Conservation (phyloP, 148 eudicot genomes). For the Vaccinium vitisidaea region DNA sequence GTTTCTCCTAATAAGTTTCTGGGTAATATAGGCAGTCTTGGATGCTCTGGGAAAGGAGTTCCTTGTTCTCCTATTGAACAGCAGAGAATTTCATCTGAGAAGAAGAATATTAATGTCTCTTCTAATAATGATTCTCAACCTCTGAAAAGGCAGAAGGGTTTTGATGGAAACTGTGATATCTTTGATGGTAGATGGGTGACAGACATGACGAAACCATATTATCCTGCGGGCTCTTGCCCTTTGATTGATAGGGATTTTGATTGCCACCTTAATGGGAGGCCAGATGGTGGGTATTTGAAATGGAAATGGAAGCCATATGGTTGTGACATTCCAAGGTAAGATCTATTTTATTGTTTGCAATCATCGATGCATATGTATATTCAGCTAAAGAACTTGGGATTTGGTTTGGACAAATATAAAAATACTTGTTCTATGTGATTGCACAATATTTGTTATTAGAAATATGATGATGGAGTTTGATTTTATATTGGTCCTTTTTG, state of each 20-base stretch:
- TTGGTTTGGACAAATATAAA: background rate
- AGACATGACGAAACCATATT: constrained; percentile 61
- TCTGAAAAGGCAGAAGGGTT: constrained; percentile 8
- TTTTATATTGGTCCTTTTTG: constrained; percentile 7
- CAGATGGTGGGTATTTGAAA: constrained; percentile 55
- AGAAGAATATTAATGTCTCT: background rate
- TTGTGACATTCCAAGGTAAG: constrained; percentile 73
- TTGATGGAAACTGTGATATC: constrained; percentile 51
- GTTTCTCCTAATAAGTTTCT: background rate
- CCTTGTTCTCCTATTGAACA: background rate
- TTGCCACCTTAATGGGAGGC: constrained; percentile 72
- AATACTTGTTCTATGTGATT: background rate
- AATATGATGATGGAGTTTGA: background rate
- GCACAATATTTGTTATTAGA: background rate
- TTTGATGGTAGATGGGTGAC: constrained; percentile 85
- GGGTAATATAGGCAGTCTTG: background rate
- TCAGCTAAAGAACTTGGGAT: background rate
- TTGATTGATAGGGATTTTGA: constrained; percentile 71
- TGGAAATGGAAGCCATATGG: constrained; percentile 90
- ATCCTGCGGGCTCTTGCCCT: constrained; percentile 76
- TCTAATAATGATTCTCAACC: background rate
- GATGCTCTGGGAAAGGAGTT: background rate
- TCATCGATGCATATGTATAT: background rate
- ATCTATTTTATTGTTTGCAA: constrained; percentile 4
- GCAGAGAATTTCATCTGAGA: background rate